Percentiles rank a stretch among this genome's conserved stretches.
These are phyloP conservation scores for Ceratonia siliqua DNA, from an alignment of 306 rosid species.

Conservation along the genomic window DNA sequence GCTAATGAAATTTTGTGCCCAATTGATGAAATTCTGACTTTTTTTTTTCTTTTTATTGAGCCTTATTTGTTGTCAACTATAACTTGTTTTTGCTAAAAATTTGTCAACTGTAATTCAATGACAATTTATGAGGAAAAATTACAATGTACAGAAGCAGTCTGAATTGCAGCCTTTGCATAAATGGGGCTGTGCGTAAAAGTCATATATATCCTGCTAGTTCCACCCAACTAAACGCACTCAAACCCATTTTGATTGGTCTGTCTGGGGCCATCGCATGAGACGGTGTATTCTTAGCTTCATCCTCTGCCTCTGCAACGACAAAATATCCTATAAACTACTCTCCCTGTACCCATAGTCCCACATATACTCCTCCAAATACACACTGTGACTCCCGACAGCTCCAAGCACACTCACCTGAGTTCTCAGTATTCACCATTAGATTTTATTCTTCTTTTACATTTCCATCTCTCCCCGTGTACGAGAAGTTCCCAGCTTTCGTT, in stretches of 20 bases:
- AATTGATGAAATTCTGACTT: too few species aligned
- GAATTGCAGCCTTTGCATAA: too few species aligned
- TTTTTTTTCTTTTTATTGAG: too few species aligned
- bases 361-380: slow-evolving; percentile 5
- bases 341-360: background rate
- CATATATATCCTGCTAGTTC: slow-evolving; percentile 30
- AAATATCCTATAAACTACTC: slow-evolving; percentile 5
- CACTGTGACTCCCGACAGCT: too few species aligned
- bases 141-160: too few species aligned
- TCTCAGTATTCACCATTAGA: background rate
- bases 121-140: too few species aligned
- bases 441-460: background rate
- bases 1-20: too few species aligned
- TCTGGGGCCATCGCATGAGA: slow-evolving; percentile 52
- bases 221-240: slow-evolving; percentile 58
- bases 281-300: slow-evolving; percentile 38
- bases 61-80: too few species aligned
- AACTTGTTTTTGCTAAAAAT: too few species aligned
- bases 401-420: background rate
- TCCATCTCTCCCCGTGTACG: slow-evolving; percentile 10
- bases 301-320: background rate
- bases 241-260: slow-evolving; percentile 43
- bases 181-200: background rate
- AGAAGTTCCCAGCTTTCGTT: too few species aligned
- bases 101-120: too few species aligned